A percentile compares a stretch with the other conserved stretches of the same genome.
Conservation (phyloP, 257 asterid species). For the Solanum pinnatisectum region DNA sequence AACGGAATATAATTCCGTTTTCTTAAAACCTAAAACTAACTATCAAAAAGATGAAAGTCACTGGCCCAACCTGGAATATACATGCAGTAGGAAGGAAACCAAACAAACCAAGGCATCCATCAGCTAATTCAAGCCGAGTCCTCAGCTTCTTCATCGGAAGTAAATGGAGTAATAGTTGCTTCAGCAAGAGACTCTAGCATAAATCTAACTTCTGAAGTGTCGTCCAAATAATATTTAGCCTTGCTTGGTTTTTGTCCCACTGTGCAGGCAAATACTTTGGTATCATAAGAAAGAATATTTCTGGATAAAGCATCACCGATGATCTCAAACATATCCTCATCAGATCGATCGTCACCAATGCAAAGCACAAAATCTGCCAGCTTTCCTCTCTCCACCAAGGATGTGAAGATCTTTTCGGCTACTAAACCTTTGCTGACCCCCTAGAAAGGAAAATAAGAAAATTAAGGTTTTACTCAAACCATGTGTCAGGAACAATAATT, state of each 20-base stretch:
- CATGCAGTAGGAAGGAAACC: constrained; percentile 11
- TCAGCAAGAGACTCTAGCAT: constrained; percentile 82
- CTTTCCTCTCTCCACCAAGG: constrained; percentile 47
- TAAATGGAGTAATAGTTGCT: constrained; percentile 44
- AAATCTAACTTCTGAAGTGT: constrained; percentile 58
- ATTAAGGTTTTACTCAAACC: background rate
- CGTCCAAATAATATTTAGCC: constrained; percentile 80
- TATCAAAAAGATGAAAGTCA: constrained; percentile 8
- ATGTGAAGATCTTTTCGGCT: constrained; percentile 65
- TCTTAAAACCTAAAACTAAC: constrained; percentile 26
- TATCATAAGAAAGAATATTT: constrained; percentile 37
- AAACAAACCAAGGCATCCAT: constrained; percentile 13
- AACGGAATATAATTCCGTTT: constrained; percentile 10
- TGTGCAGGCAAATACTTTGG: constrained; percentile 77
- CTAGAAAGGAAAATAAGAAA: constrained; percentile 21
- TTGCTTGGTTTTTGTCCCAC: constrained; percentile 89
- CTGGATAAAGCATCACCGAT: constrained; percentile 50
- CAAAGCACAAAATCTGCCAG: constrained; percentile 75
- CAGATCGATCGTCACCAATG: constrained; percentile 88
- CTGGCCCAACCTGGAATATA: constrained; percentile 10
- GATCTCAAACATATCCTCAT: constrained; percentile 82
- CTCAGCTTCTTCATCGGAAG: constrained; percentile 47
- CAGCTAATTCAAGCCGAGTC: constrained; percentile 21
- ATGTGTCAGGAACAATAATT: background rate
- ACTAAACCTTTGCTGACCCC: constrained; percentile 76